Conservation (phyloP, 805 yeast species). For the Helenozyma rhizophorensis region DNA sequence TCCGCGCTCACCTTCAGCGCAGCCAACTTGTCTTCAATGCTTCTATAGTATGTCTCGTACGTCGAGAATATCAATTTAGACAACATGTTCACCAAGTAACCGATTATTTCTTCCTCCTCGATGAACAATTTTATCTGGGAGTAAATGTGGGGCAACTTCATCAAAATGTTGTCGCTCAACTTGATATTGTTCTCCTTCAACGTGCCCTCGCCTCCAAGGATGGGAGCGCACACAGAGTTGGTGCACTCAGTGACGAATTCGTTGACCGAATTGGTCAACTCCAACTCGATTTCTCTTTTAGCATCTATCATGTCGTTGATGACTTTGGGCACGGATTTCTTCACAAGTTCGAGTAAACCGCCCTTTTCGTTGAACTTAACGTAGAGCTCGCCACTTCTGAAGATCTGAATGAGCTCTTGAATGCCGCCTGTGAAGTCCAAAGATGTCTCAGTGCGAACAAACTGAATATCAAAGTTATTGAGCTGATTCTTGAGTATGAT, state of each 20-base stretch:
- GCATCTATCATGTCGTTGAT: constrained; percentile 81
- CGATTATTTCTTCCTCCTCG: constrained; percentile 44
- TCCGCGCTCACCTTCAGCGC: constrained; percentile 18
- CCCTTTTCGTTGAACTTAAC: constrained; percentile 28
- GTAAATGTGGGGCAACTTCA: constrained; percentile 54
- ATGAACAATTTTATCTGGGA: constrained; percentile 52
- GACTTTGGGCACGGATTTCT: constrained; percentile 72
- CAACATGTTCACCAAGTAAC: constrained; percentile 27
- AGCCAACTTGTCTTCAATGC: constrained; percentile 22
- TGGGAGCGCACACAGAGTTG: constrained; percentile 45
- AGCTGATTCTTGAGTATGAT: constrained; percentile 67
- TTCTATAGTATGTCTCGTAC: constrained; percentile 51
- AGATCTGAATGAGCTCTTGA: constrained; percentile 37
- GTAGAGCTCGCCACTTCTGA: constrained; percentile 42
- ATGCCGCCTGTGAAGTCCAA: constrained; percentile 78
- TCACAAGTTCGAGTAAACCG: constrained; percentile 47
- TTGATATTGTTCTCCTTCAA: constrained; percentile 25
- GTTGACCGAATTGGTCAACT: constrained; percentile 66
- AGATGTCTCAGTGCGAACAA: constrained; percentile 63
- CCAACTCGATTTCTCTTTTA: constrained; percentile 63
- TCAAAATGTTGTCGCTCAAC: constrained; percentile 47
- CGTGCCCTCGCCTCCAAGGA: constrained; percentile 16
- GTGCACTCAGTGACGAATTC: constrained; percentile 54
- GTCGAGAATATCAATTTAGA: constrained; percentile 50
- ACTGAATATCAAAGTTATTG: constrained; percentile 73